Percentiles rank a stretch among this genome's conserved stretches.
These are phyloP conservation scores for Camelina neglecta DNA, from an alignment of 345 rosid species.

Conservation along the genomic window DNA sequence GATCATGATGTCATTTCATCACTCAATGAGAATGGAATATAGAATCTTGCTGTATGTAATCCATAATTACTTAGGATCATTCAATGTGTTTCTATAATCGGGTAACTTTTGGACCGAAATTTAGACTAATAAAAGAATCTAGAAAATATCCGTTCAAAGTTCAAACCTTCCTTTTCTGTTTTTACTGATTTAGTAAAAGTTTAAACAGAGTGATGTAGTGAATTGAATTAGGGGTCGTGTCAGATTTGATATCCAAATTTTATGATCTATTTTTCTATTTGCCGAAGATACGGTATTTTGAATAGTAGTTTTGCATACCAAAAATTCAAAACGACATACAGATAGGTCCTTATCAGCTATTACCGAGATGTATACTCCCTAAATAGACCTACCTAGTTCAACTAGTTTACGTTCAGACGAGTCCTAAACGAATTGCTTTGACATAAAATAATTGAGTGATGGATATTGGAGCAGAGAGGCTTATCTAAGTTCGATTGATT, in stretches of 20 bases:
- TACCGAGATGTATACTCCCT: background rate
- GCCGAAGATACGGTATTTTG: background rate
- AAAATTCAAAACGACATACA: background rate
- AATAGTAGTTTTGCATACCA: background rate
- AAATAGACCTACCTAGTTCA: slow-evolving; percentile 13
- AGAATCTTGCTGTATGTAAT: background rate
- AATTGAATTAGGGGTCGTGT: background rate
- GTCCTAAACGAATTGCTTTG: background rate
- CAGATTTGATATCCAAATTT: background rate
- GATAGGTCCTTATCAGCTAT: background rate
- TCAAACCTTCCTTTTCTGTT: background rate
- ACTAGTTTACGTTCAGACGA: background rate
- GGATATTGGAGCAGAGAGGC: background rate
- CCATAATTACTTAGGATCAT: background rate
- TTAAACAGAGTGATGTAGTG: background rate
- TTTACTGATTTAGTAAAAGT: background rate
- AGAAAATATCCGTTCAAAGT: background rate
- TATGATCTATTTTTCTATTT: background rate
- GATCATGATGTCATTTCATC: slow-evolving; percentile 4
- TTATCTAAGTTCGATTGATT: background rate
- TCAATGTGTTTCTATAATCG: background rate
- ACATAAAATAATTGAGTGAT: background rate
- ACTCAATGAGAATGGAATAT: slow-evolving; percentile 13
- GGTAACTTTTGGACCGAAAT: background rate
- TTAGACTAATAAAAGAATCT: background rate